Base-by-base conservation (phyloP, 2,329 filamentous ascomycete species). In the Aspergillus fischeri region DNA sequence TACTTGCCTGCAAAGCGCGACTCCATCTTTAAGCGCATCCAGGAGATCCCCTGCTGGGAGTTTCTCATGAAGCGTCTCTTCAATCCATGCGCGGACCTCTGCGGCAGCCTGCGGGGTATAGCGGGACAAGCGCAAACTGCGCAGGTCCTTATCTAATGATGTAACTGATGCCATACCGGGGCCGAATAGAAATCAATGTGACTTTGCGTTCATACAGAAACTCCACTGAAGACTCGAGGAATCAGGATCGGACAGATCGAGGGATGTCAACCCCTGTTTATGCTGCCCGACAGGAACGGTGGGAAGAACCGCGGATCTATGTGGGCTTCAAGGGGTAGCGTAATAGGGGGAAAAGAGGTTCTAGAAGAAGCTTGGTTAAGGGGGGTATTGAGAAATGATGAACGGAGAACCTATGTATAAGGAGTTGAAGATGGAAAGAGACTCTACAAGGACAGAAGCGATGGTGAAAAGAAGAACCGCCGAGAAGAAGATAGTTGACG, bases 131-230 rank as follows among this genome's bases (percentile, higher is more conserved):
- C 94, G 92, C 83, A 97, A 77, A 74, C 87, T 92, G 82, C 91
- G 90, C 86, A 99, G 83, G 80, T 99, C 94, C 76, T 93, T 93
- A 77, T 97, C 94, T 60, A 99, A 81, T 62, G 91, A 96, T 62
- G 91, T 85, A 32, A 97, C 93, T 42, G 93, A 96, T 66, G 93
- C 92, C 93, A 97, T 97, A 64, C 52, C 72, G 60, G 60, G 53
- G 27, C 32, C n/a, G 8, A 51, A 24, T 20, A 25, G 44, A 47
- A 47, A 47, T 14, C n/a, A 27, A 24, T 24, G 44, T 14, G 44
- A 9, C n/a, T 11, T 24, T 47, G 44, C 10, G 4, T 7, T 24
- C 44, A 47, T 47, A 7, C 44, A 14, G 11, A 24, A 24, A 7
- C 1, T 14, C 5, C 20, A 24, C 24, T 27, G 4, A 14, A 24